Evolutionary conservation across 768 basidiomycete species (phyloP), one percentile per base, ranked within the genome.

Genomic region (Exsudoporus frostii): DNA sequence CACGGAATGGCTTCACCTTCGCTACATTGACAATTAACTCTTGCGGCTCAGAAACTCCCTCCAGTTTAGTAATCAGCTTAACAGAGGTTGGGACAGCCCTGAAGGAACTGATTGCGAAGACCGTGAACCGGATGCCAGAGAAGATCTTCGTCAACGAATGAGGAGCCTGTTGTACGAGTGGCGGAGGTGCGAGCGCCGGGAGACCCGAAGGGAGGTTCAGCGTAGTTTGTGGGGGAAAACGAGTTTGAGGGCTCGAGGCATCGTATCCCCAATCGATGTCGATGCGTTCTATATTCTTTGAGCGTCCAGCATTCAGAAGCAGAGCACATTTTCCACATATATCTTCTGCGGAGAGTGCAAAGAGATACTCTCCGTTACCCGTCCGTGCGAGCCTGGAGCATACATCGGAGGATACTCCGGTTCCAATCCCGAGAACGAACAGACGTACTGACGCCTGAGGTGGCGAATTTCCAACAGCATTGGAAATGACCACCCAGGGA

Each of bases 371-470:
- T 15, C 85, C 85, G 10, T 78, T 73, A 2, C 85, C 85, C 1
- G 71, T 72, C 17, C 70, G 64, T 1, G 85, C 83, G n/a, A 86
- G 77, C 4, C 74, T 66, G 55, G 80, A 74, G 57, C 80, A 81
- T 58, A 79, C 71, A 0, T 73, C 78, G 4, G 73, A 79, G 4
- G 83, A 83, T 3, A 78, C 75, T 0, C 55, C 58, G 22, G 68
- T 45, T 13, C 85, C 85, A 14, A 86, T 82, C 1, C 84, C 84
- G 2, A 86, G 74, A 9, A 76, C 73, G 53, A 84, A 86, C 4
- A 85, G 71, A 8, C 82, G 79, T 2, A 81, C 53, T 8, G 71
- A 71, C 0, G 72, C 70, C 7, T 62, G 39, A 0, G 56, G 34
- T 2, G 64, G 44, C 25, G 76, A 65, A n/a, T 48, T 49, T 2